Base-by-base conservation (phyloP, 768 basidiomycete genomes). In the Boletus vermiculosoides region DNA sequence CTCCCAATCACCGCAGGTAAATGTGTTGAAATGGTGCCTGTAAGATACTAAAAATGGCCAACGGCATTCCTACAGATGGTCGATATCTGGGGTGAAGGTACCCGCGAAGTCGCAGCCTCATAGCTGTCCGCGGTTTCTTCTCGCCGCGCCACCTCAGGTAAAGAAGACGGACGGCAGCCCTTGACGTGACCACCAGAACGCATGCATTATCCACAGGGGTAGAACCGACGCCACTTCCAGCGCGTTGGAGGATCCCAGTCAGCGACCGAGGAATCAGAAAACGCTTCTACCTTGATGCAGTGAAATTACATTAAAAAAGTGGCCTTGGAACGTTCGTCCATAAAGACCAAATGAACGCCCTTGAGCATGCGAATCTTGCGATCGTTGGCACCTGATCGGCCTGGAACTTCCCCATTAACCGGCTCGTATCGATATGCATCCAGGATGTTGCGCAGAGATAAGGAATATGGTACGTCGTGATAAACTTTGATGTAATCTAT, bases 401-500 rank as follows among this genome's bases (percentile, higher is more conserved):
- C 56, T 41, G 41, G 46, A 54, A 25, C 59, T 36, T 59, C 39
- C 23, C 28, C 46, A 53, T 52, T 52, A 25, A 36, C 59, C 13
- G 49, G 55, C 34, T 65, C 56, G 62, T 76, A 81, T 23, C 63
- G 64, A 78, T 84, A 86, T 15, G 77, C 73, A 64, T 84, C 79
- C 45, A 86, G 67, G 33, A 82, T 60, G 54, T 73, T 78, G 45
- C 85, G 76, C 15, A 86, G 66, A 57, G 72, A 68, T 67, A 84
- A 76, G 8, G 81, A 75, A 59, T 76, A 72, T 37, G 66, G 58
- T 31, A 78, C 75, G 59, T 85, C 83, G 62, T 85, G 83, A 66
- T 84, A 84, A 34, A 86, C 68, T 66, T 83, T 84, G 72, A 86
- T 79, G 61, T 81, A 74, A 62, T 86, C 83, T 44, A 73, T 64